phyloP scores from a whole-genome alignment of 2,329 filamentous ascomycete species.

The Sclerotinia spermophila region DNA sequence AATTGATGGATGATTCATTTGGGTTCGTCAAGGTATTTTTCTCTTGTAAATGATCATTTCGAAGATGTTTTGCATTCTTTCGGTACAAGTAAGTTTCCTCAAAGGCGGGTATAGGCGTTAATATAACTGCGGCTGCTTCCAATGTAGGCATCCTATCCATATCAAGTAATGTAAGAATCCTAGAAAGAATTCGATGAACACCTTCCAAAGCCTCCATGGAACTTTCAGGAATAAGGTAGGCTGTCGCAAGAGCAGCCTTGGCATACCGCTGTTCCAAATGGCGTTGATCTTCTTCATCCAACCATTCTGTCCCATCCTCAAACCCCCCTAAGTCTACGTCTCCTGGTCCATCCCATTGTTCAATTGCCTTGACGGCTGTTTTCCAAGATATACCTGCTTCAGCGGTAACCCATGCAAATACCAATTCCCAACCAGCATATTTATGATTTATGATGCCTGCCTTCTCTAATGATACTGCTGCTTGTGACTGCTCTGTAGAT shows the following conservation, averaged over 20 bases:
- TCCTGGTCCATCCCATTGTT: conserved; percentile 69
- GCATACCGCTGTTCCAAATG: conserved; percentile 63
- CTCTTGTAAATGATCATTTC: conserved; percentile 52
- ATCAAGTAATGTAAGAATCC: conserved; percentile 58
- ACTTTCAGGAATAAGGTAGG: conserved; percentile 62
- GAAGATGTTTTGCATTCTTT: conserved; percentile 45
- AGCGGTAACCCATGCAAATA: conserved; percentile 63
- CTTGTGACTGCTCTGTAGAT: conserved; percentile 21
- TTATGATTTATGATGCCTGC: conserved; percentile 34
- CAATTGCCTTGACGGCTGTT: conserved; percentile 59
- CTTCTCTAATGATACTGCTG: conserved; percentile 29
- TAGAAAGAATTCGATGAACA: conserved; percentile 57
- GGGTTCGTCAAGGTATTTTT: conserved; percentile 65
- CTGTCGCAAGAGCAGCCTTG: conserved; percentile 62
- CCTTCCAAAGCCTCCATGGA: conserved; percentile 55
- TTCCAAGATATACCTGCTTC: conserved; percentile 59
- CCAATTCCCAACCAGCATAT: conserved; percentile 64
- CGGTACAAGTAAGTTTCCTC: conserved; percentile 38
- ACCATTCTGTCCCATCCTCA: conserved; percentile 48
- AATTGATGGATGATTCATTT: conserved; percentile 49
- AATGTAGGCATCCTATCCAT: conserved; percentile 54
- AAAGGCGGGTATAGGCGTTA: conserved; percentile 43
- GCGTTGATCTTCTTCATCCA: conserved; percentile 57
- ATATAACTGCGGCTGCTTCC: conserved; percentile 45
- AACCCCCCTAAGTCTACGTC: conserved; percentile 66